Evolutionary conservation across 2,329 filamentous ascomycete species (phyloP), one percentile per base, ranked within the genome.

Genomic region (Calonectria ilicicola): DNA sequence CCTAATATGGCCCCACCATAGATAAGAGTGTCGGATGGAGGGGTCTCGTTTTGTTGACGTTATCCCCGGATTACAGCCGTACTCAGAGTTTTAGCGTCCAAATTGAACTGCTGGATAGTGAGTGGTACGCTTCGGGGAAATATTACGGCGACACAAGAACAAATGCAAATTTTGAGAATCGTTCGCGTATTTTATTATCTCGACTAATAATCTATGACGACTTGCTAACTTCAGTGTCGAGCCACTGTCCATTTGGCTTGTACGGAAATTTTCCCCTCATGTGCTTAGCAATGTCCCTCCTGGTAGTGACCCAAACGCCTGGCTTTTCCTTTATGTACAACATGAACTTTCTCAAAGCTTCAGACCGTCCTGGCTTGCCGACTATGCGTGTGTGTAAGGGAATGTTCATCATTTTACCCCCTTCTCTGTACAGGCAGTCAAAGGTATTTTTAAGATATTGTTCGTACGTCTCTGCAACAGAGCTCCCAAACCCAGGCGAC

Each of bases 351-450:
- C 66, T 62, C 40, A 85, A 72, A 1, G 82, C 83, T 71, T 85
- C 83, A 6, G 80, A 82, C 26, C 84, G 72, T 0, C 84, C 84
- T 5, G 84, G 81, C 69, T 85, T 85, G 2, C 84, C 84, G 1
- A 83, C 82, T 56, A 86, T 85, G 9, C 84, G 79, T 14, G 78
- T 81, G 71, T 86, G 84, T 67, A 86, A 72, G 5, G 83, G 83
- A 29, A 86, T 84, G 63, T 83, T 85, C 84, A 85, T 85, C 80
- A 85, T 82, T 76, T 84, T 85, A 6, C 83, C 84, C 8, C 84
- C 84, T 70, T 85, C 84, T 8, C 83, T 74, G 74, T 85, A 85
- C 17, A 85, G 74, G 73, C 82, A 82, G 74, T 85, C 83, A 51
- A 85, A 85, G 1, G 83, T 84, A 70, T 82, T 83, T 74, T 84